Base-by-base conservation (phyloP, 768 basidiomycete genomes). In the Suillus ampliporus region DNA sequence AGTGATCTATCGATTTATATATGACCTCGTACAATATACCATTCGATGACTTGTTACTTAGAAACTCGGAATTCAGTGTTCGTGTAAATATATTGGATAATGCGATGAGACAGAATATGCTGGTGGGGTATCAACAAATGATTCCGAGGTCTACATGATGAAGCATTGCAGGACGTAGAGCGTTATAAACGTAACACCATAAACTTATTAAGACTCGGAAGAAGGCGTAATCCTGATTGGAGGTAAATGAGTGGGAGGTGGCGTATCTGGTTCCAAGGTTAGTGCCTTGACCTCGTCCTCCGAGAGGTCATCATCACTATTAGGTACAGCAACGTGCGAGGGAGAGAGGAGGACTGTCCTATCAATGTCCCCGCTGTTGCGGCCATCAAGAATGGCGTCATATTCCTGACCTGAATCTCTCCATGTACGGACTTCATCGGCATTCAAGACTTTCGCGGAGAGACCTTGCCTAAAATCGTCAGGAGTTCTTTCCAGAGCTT, bases 391-490 rank as follows among this genome's bases (percentile, higher is more conserved):
- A 51, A 63, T 35, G 41, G 37, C 57, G 57, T 60, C 64, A 48
- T 31, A 47, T 38, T 61, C 68, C 57, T 71, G 72, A 40, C 72
- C 74, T 13, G 75, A 76, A 65, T 75, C 79, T 63, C 79, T 80
- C 86, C 89, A 90, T 15, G 80, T 78, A 50, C 85, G 83, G 54
- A 91, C 82, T 70, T 94, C 92, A 64, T 90, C 88, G 48, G 88
- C 86, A 60, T 82, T 87, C 19, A 94, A 79, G 9, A 94, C 92
- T 72, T 90, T 91, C 21, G 88, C 80, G 4, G 78, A 78, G 13
- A 84, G 74, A 66, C 79, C 82, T 21, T 73, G 71, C 31, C 77
- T 75, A 58, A 87, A 84, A 66, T 91, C 88, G 37, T 79, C 78
- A 1, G 83, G 75, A 28, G 80, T 84, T 40, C 76, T 78, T 67